Percentiles rank a stretch among this genome's conserved stretches.
Conservation (phyloP, 306 rosid species). For the Senna siamea region DNA sequence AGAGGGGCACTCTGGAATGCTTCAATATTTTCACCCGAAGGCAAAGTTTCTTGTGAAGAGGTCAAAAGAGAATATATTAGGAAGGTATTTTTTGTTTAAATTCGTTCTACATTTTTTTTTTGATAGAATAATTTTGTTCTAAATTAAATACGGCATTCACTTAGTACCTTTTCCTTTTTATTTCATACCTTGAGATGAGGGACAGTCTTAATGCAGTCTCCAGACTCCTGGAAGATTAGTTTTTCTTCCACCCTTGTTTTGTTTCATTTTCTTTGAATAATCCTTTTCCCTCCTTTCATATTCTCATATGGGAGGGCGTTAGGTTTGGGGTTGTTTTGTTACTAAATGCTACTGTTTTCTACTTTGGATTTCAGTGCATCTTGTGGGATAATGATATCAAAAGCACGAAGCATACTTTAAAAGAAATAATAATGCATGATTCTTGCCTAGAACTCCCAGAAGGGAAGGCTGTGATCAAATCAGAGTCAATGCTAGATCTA, state of each 20-base stretch:
- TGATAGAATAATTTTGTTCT: too few species aligned
- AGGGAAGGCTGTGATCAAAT: constrained; percentile 80
- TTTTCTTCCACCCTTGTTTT: constrained; percentile 8
- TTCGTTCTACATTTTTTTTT: constrained; percentile 4
- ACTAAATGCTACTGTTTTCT: constrained; percentile 19
- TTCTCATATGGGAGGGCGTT: constrained; percentile 26
- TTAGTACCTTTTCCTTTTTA: background rate
- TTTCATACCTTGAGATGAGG: constrained; percentile 18
- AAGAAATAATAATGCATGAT: constrained; percentile 77
- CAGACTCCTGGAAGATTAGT: background rate
- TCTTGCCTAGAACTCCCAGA: constrained; percentile 76
- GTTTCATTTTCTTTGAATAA: constrained; percentile 24
- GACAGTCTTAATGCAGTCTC: constrained; percentile 18
- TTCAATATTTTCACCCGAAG: constrained; percentile 74
- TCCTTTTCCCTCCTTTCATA: background rate
- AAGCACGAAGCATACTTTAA: constrained; percentile 81
- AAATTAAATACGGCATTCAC: constrained; percentile 12
- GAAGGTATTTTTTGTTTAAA: constrained; percentile 52
- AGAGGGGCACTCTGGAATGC: constrained; percentile 98
- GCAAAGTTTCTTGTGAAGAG: constrained; percentile 63
- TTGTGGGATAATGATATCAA: constrained; percentile 91
- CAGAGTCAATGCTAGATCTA: constrained; percentile 67
- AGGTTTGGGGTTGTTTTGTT: constrained; percentile 1
- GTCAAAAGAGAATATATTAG: constrained; percentile 73
- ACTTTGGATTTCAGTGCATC: constrained; percentile 66